These are phyloP conservation scores for Narthecium ossifragum DNA, from an alignment of 106 monocot species.

Conservation along the genomic window DNA sequence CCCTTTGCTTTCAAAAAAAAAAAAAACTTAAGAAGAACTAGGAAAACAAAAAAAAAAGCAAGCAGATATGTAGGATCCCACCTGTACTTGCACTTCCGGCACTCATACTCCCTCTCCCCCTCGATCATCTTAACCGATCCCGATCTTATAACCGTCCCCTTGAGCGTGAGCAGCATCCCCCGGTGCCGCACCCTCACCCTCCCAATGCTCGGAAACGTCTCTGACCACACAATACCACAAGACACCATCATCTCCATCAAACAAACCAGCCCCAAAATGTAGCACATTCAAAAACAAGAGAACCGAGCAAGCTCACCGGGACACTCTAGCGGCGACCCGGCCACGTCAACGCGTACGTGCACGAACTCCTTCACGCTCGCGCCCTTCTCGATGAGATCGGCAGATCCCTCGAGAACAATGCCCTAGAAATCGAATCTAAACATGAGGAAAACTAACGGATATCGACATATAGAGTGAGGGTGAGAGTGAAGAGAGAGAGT, in stretches of 20 bases:
- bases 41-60: slow-evolving; percentile 9
- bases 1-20: not conserved
- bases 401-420: slow-evolving; percentile 30
- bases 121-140: slow-evolving; percentile 95
- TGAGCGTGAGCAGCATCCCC: slow-evolving; percentile 73
- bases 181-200: slow-evolving; percentile 79
- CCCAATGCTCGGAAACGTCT: slow-evolving; percentile 87
- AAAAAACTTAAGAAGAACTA: not conserved
- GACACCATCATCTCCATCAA: not conserved
- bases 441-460: no score
- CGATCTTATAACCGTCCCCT: slow-evolving; percentile 86
- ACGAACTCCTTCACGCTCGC: slow-evolving; percentile 50
- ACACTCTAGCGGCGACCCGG: slow-evolving; percentile 79
- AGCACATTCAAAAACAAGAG: not conserved
- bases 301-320: slow-evolving; percentile 44
- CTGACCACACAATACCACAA: slow-evolving; percentile 19
- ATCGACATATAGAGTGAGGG: not conserved
- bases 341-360: slow-evolving; percentile 71
- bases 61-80: slow-evolving; percentile 1
- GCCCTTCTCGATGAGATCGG: slow-evolving; percentile 16
- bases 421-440: slow-evolving; percentile 21
- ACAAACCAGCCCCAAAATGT: not conserved
- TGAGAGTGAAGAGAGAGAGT: not conserved
- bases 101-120: slow-evolving; percentile 75
- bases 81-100: slow-evolving; percentile 84